Conservation (phyloP, 2,329 filamentous ascomycete species). For the Rhinocladiella mackenziei region DNA sequence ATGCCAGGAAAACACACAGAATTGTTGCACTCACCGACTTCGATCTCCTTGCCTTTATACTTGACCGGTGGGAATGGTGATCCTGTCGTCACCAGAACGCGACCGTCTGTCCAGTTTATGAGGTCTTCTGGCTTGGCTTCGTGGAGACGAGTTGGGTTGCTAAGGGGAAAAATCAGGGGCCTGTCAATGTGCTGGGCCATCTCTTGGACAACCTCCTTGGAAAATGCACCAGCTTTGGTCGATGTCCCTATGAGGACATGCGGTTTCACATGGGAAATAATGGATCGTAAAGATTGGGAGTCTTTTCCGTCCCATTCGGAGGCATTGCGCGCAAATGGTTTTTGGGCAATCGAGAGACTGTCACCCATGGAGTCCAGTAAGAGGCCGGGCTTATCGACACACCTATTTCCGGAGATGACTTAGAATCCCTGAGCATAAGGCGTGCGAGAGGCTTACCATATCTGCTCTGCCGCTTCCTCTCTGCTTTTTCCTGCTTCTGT, state of each 20-base stretch:
- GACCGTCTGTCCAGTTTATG: conserved; percentile 71
- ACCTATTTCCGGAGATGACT: conserved; percentile 46
- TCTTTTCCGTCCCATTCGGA: conserved; percentile 41
- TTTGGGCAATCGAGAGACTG: conserved; percentile 63
- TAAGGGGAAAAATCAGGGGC: conserved; percentile 77
- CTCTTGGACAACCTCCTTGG: conserved; percentile 65
- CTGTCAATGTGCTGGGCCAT: conserved; percentile 70
- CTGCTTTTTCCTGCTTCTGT: conserved; percentile 62
- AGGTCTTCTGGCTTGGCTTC: conserved; percentile 76
- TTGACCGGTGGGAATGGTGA: conserved; percentile 75
- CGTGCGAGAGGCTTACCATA: conserved; percentile 46
- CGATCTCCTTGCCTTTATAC: conserved; percentile 51
- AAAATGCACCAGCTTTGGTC: conserved; percentile 72
- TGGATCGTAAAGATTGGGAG: conserved; percentile 57
- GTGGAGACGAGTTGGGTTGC: conserved; percentile 78
- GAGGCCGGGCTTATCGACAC: conserved; percentile 77
- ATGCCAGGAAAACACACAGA: conserved; percentile 81
- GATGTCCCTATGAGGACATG: conserved; percentile 82
- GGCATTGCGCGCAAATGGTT: conserved; percentile 59
- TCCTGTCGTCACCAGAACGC: conserved; percentile 75
- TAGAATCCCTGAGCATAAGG: neutral
- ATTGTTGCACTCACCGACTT: conserved; percentile 83
- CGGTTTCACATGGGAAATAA: conserved; percentile 68
- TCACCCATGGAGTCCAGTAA: conserved; percentile 61
- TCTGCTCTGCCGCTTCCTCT: conserved; percentile 72